Evolutionary conservation across 2,329 filamentous ascomycete species (phyloP), one percentile per base, ranked within the genome.

Genomic region (Xylariales sp.): DNA sequence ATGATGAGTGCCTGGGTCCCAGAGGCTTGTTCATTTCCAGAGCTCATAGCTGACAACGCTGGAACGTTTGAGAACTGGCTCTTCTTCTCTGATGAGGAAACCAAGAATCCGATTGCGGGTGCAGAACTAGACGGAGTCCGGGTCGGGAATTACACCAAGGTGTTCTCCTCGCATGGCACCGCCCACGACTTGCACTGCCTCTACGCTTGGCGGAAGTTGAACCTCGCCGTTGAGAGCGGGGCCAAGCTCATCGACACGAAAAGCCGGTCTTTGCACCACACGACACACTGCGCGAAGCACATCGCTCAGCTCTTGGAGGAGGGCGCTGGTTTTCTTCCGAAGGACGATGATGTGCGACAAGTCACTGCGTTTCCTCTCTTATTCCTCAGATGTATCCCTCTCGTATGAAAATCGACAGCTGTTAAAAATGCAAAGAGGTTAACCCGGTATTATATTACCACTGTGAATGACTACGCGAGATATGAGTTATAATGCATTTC

Each of bases 1-100:
- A 53, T 62, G 59, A 62, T 62, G 59, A 62, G 59, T 12, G 48
- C 59, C 39, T 62, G 59, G 59, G 12, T 62, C 16, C 59, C 59
- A 23, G 23, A 53, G 14, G 5, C 34, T 8, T 62, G 59, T 46
- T 53, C 49, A 5, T 60, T 60, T 14, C 34, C 32, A 12, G 57
- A 60, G 45, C 57, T 60, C 18, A 60, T 60, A 16, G 45, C 41
- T 4, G 57, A 60, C 18, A 60, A 39, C 34, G 46, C 57, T 14
- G 57, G 57, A 6, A 60, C 57, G 1, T 60, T 60, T 14, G 57
- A 60, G n/a, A 60, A 60, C 32, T 60, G 57, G 57, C 18, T 18
- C 10, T 60, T 60, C 46, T 60, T 60, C 32, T 50, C 57, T 6
- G 57, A 60, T 18, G 32, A 60, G n/a, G 7, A 39, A 8, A 41